Percentiles rank a stretch among this genome's conserved stretches.
Evolutionary conservation across 2,329 filamentous ascomycete species (phyloP).

Genomic region (Neopestalotiopsis sp.): DNA sequence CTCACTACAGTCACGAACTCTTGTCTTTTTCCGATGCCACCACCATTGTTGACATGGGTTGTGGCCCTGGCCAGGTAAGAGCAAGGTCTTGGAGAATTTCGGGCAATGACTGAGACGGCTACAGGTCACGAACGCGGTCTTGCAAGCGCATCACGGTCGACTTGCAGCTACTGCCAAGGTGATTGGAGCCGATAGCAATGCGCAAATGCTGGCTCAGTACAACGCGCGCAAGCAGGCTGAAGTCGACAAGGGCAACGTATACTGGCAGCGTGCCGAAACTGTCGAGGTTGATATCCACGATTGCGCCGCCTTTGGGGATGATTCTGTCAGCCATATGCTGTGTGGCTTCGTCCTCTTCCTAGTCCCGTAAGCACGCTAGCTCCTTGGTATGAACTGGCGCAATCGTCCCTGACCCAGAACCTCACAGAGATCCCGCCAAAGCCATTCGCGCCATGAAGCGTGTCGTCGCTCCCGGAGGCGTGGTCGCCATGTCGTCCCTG

Average conservation of each 20-base stretch:
- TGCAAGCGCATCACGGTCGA: constrained; percentile 15
- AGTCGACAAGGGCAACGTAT: constrained; percentile 15
- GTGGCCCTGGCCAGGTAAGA: constrained; percentile 22
- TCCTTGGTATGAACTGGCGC: too few species aligned
- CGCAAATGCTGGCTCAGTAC: constrained; percentile 24
- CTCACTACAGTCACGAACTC: constrained; percentile 15
- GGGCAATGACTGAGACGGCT: too few species aligned
- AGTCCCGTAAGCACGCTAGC: constrained; percentile 12
- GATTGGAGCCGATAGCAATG: constrained; percentile 24
- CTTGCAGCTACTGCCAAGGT: constrained; percentile 18
- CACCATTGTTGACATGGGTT: constrained; percentile 25
- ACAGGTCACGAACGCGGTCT: constrained; percentile 21
- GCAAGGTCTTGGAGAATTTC: too few species aligned
- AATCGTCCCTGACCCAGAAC: too few species aligned
- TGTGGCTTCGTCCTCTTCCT: constrained; percentile 22
- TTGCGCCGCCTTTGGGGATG: constrained; percentile 20
- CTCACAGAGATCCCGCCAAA: constrained; percentile 12
- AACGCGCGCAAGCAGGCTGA: constrained; percentile 13
- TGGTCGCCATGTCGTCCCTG: constrained; percentile 23
- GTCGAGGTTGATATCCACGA: constrained; percentile 18
- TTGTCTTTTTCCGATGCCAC: constrained; percentile 24
- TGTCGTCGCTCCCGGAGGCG: constrained; percentile 21
- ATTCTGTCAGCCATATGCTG: constrained; percentile 23
- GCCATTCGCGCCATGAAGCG: constrained; percentile 20
- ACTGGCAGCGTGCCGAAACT: constrained; percentile 20